Percentiles rank a stretch among this genome's conserved stretches.
phyloP scores from a whole-genome alignment of 371 early-diverging fungal species.

The Mortierella sp. region DNA sequence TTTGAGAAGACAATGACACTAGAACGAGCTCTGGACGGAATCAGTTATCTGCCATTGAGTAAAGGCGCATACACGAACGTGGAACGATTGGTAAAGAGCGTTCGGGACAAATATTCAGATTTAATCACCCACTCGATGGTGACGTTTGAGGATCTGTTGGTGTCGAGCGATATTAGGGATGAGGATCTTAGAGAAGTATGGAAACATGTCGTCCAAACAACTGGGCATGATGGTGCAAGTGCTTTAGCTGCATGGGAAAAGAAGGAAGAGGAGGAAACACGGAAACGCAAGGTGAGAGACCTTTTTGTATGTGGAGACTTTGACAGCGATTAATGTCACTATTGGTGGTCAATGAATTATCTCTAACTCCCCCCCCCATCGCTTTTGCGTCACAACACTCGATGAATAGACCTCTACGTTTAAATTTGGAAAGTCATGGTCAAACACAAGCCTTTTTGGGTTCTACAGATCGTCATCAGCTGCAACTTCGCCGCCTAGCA shows the following conservation, averaged over 20 bases:
- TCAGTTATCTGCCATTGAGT: conserved; percentile 62
- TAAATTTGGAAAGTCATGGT: conserved; percentile 67
- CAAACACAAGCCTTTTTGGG: conserved; percentile 64
- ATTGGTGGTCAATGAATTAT: no score
- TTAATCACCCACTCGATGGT: conserved; percentile 48
- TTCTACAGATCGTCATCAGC: conserved; percentile 62
- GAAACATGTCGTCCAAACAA: conserved; percentile 41
- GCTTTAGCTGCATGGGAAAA: conserved; percentile 27
- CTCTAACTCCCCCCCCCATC: no score
- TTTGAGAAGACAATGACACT: conserved; percentile 67
- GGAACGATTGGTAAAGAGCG: conserved; percentile 57
- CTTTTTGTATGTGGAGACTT: neutral
- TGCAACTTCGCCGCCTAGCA: conserved; percentile 46
- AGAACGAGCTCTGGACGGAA: conserved; percentile 58
- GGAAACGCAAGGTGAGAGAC: conserved; percentile 35
- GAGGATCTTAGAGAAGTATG: conserved; percentile 37
- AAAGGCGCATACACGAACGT: conserved; percentile 50
- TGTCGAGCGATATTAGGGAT: conserved; percentile 53
- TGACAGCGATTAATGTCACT: neutral
- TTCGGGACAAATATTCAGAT: conserved; percentile 40
- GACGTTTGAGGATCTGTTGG: conserved; percentile 56
- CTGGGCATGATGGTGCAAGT: conserved; percentile 46
- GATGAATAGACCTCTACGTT: conserved; percentile 37
- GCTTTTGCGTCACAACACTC: no score
- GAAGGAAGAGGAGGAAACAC: conserved; percentile 53